A percentile compares a stretch with the other conserved stretches of the same genome.
Evolutionary conservation across 1,284 basidiomycete genomes (phyloP).

Genomic region (Violaceomyces palustris): DNA sequence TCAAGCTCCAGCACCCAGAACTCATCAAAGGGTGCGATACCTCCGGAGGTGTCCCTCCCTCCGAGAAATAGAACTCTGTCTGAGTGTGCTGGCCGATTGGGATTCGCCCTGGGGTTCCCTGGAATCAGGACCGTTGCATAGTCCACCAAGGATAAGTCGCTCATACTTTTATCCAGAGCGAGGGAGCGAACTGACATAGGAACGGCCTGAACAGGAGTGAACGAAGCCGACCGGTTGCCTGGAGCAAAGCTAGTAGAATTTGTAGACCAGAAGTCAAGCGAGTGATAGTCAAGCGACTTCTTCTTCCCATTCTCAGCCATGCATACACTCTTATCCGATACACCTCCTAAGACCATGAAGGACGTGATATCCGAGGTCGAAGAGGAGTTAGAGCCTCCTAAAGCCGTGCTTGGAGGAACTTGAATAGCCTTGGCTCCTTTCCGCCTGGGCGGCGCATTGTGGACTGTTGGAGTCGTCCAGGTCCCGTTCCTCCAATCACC

Average conservation of each 20-base stretch:
- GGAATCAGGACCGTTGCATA: slow-evolving; percentile 33
- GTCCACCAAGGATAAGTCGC: slow-evolving; percentile 36
- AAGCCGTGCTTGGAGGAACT: no score
- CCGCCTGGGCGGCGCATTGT: slow-evolving; percentile 10
- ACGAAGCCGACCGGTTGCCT: no score
- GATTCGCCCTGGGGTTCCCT: slow-evolving; percentile 1
- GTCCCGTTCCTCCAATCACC: slow-evolving; percentile 10
- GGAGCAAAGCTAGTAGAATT: no score
- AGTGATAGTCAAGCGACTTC: no score
- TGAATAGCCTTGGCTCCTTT: slow-evolving; percentile 8
- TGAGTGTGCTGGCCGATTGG: background rate
- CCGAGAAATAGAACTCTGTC: slow-evolving; percentile 45
- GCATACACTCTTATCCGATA: no score
- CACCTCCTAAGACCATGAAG: slow-evolving; percentile 18
- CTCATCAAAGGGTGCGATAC: slow-evolving; percentile 19
- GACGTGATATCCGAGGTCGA: slow-evolving; percentile 4
- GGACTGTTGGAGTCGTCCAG: slow-evolving; percentile 11
- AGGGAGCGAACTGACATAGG: slow-evolving; percentile 9
- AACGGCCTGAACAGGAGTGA: no score
- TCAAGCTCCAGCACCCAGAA: slow-evolving; percentile 44
- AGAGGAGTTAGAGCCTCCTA: slow-evolving; percentile 7
- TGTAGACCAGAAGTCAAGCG: no score
- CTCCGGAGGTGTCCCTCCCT: slow-evolving; percentile 40
- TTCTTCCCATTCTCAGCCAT: no score
- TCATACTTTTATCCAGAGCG: slow-evolving; percentile 19